A percentile compares a stretch with the other conserved stretches of the same genome.
Evolutionary conservation across 495 filamentous ascomycete genomes (phyloP).

Genomic region (Geoglossum glabrum): DNA sequence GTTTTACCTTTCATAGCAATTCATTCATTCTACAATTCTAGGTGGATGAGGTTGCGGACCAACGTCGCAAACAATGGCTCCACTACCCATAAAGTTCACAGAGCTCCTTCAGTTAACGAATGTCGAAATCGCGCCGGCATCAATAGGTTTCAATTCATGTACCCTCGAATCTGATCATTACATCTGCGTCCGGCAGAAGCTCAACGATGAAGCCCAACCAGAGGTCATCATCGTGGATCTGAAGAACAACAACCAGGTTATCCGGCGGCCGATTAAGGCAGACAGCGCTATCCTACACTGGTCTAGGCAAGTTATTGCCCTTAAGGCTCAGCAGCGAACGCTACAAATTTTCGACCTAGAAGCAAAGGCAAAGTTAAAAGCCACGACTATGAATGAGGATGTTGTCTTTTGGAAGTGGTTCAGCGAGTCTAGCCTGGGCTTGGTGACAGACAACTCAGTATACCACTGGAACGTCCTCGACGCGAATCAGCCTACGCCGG

Average conservation of each 20-base stretch:
- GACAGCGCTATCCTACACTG: conserved; percentile 99
- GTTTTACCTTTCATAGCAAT: conserved; percentile 10
- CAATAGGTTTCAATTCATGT: conserved; percentile 94
- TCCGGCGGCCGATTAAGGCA: conserved; percentile 88
- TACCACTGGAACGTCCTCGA: conserved; percentile 98
- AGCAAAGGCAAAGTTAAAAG: conserved; percentile 83
- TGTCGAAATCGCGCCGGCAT: conserved; percentile 54
- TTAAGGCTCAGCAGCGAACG: conserved; percentile 78
- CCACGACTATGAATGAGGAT: conserved; percentile 85
- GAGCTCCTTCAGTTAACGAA: conserved; percentile 74
- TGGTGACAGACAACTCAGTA: conserved; percentile 76
- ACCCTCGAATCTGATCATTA: conserved; percentile 93
- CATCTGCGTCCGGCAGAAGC: conserved; percentile 87
- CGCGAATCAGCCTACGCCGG: conserved; percentile 48
- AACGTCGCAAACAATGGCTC: conserved; percentile 36
- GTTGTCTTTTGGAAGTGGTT: conserved; percentile 99
- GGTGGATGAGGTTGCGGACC: conserved; percentile 30
- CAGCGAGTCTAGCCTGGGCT: conserved; percentile 62
- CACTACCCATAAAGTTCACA: conserved; percentile 80
- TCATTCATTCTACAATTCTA: conserved; percentile 6
- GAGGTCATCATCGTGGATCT: conserved; percentile 96
- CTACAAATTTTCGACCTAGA: conserved; percentile 94
- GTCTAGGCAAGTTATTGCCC: conserved; percentile 82
- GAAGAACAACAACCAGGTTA: conserved; percentile 84
- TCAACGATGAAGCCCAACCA: conserved; percentile 54